These are phyloP conservation scores for Butyriboletus loyo DNA, from an alignment of 768 basidiomycete genomes.

Conservation along the genomic window DNA sequence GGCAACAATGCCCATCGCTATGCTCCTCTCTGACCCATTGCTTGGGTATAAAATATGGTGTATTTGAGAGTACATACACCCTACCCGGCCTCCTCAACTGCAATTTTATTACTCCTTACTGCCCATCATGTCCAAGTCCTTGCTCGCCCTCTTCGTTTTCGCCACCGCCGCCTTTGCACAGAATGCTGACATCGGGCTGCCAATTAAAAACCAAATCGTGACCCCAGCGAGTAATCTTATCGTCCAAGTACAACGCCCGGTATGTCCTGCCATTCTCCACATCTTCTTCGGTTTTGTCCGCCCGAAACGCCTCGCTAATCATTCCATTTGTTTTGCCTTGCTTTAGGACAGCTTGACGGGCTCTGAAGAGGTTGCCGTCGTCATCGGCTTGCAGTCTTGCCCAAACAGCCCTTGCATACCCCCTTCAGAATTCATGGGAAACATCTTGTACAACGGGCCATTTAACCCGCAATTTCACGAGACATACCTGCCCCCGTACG, in stretches of 20 bases:
- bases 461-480: constrained; percentile 38
- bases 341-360: constrained; percentile 36
- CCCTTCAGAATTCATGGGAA: constrained; percentile 35
- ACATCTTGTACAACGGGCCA: constrained; percentile 46
- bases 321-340: no score
- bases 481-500: constrained; percentile 34
- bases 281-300: no score
- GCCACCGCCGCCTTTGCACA: constrained; percentile 41
- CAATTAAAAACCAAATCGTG: constrained; percentile 29
- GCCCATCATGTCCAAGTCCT: constrained; percentile 10
- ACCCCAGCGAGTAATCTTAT: constrained; percentile 38
- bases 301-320: neutral
- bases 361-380: constrained; percentile 44
- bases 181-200: constrained; percentile 37
- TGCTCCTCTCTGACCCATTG: neutral
- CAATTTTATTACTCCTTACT: no score
- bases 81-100: no score
- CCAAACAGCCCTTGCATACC: constrained; percentile 21
- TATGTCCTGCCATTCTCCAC: constrained; percentile 23
- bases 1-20: constrained; percentile 2
- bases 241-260: constrained; percentile 48
- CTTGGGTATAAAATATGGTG: constrained; percentile 13
- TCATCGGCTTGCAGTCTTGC: constrained; percentile 44
- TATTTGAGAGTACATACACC: no score
- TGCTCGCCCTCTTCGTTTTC: constrained; percentile 26